Conservation (phyloP, 1,139 yeast species). For the Taiozyma onychis region DNA sequence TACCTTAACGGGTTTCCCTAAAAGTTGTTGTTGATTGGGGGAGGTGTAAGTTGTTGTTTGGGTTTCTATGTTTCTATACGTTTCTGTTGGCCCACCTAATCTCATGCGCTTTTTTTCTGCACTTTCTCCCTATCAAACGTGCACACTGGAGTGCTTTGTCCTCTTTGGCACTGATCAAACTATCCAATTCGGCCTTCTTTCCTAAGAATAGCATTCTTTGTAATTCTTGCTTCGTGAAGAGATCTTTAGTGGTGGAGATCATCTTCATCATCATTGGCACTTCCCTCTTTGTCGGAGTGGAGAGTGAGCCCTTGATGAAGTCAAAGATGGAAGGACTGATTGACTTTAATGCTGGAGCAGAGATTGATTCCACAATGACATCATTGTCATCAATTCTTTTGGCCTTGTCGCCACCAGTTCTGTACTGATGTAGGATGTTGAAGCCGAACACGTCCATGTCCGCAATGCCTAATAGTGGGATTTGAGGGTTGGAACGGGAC, state of each 20-base stretch:
- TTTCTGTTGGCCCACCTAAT: neutral
- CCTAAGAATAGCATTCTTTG: constrained; percentile 48
- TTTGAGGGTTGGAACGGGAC: constrained; percentile 39
- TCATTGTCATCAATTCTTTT: neutral
- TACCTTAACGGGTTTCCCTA: too few relatives aligned
- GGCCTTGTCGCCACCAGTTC: constrained; percentile 15
- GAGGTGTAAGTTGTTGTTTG: too few relatives aligned
- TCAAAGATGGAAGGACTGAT: neutral
- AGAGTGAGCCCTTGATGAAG: neutral
- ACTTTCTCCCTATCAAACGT: neutral
- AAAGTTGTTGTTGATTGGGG: too few relatives aligned
- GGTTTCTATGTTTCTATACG: neutral
- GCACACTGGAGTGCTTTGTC: neutral
- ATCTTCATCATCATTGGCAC: neutral
- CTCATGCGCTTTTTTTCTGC: neutral
- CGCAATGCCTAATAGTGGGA: constrained; percentile 43
- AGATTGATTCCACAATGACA: neutral
- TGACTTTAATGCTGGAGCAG: constrained; percentile 5
- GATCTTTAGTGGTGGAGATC: constrained; percentile 4
- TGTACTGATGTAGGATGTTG: constrained; percentile 45
- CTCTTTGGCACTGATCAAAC: neutral
- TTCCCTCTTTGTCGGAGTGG: neutral
- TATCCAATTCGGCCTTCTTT: constrained; percentile 58
- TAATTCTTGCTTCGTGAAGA: constrained; percentile 37
- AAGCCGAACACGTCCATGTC: constrained; percentile 72